Conservation (phyloP, 192 early-diverging fungal species). For the Geranomyces michiganensis region DNA sequence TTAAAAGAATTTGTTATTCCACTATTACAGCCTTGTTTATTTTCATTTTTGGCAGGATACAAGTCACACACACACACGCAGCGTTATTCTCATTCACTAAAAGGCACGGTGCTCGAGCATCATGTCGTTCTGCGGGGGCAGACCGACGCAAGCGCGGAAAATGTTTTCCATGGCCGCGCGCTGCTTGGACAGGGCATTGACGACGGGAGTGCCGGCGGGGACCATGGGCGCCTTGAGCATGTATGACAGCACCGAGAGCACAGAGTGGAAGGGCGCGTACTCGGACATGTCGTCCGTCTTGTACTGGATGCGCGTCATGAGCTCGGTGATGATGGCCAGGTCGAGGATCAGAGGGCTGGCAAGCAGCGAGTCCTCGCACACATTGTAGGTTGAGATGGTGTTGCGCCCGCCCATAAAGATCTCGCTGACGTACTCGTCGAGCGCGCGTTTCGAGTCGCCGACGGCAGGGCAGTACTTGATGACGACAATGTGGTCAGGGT, state of each 20-base stretch:
- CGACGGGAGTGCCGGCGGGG: conserved; percentile 87
- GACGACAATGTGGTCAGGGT: conserved; percentile 88
- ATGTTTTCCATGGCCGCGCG: conserved; percentile 97
- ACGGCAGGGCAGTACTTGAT: conserved; percentile 99
- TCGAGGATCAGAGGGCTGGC: conserved; percentile 98
- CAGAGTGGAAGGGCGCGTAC: conserved; percentile 89
- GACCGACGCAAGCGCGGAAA: conserved; percentile 93
- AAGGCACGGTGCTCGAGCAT: conserved; percentile 70
- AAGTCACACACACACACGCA: no score
- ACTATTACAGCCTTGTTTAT: no score
- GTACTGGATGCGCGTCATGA: conserved; percentile 96
- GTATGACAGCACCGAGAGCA: conserved; percentile 87
- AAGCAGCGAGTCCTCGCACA: conserved; percentile 98
- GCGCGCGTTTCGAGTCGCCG: conserved; percentile 95
- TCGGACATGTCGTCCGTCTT: conserved; percentile 71
- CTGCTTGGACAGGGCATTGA: conserved; percentile 96
- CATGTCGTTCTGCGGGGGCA: conserved; percentile 97
- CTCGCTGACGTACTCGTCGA: conserved; percentile 98
- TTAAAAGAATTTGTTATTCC: no score
- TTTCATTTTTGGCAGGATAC: no score
- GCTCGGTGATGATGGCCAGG: conserved; percentile 90
- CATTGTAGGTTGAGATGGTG: conserved; percentile 98
- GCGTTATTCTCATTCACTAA: no score
- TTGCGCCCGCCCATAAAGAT: conserved; percentile 99
- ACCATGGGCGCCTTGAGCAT: conserved; percentile 99